Evolutionary conservation across 768 basidiomycete genomes (phyloP).

Genomic region (Galerina sulciceps): DNA sequence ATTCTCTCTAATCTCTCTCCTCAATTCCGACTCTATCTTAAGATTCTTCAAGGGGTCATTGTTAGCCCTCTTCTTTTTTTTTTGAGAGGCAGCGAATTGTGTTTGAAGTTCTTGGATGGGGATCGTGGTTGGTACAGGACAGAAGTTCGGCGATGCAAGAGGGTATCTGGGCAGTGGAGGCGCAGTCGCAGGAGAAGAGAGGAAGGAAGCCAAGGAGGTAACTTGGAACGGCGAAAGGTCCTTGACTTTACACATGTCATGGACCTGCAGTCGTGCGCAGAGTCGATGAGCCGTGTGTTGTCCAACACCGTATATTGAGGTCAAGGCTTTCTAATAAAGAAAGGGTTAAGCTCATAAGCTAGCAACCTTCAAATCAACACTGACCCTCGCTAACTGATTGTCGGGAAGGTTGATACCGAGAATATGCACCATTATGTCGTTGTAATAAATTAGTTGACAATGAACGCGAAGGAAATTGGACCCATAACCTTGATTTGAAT

Average conservation of each 20-base stretch:
- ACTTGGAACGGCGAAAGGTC: slow-evolving; percentile 87
- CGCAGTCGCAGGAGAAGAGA: slow-evolving; percentile 86
- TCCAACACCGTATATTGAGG: slow-evolving; percentile 88
- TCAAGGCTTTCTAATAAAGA: slow-evolving; percentile 77
- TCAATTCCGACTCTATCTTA: slow-evolving; percentile 88
- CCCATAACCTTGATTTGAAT: slow-evolving; percentile 22
- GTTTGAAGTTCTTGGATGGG: slow-evolving; percentile 43
- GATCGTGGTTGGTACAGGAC: slow-evolving; percentile 48
- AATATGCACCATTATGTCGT: slow-evolving; percentile 75
- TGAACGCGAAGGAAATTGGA: neutral
- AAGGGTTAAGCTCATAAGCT: slow-evolving; percentile 1
- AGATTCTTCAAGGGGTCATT: slow-evolving; percentile 73
- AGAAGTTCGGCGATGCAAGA: slow-evolving; percentile 60
- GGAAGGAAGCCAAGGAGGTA: slow-evolving; percentile 90
- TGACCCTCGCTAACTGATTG: slow-evolving; percentile 73
- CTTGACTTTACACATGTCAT: slow-evolving; percentile 80
- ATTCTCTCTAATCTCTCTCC: slow-evolving; percentile 83
- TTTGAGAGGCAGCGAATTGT: slow-evolving; percentile 40
- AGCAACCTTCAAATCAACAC: slow-evolving; percentile 23
- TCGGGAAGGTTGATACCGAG: slow-evolving; percentile 86
- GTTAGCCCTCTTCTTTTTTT: slow-evolving; percentile 33
- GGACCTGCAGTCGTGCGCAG: slow-evolving; percentile 91
- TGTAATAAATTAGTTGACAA: slow-evolving; percentile 7
- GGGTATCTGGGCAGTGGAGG: slow-evolving; percentile 67
- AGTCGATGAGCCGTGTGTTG: slow-evolving; percentile 75